These are phyloP conservation scores for Globisporangium apiculatum DNA, from an alignment of 352 stramenopile species.

Conservation along the genomic window DNA sequence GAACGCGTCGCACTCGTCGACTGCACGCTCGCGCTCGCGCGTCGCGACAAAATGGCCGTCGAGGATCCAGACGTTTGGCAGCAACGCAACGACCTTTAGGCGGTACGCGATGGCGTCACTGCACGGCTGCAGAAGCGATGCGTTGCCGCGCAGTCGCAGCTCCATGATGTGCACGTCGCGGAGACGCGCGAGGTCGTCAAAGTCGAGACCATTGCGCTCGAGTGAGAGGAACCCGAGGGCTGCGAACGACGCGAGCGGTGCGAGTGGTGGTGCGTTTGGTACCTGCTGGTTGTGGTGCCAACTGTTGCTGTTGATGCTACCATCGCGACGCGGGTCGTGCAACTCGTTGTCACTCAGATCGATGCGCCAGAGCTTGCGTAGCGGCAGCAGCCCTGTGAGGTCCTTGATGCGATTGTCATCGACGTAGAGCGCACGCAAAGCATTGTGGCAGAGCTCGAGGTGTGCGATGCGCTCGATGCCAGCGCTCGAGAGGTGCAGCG, in stretches of 20 bases:
- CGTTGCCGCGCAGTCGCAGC: constrained; percentile 33
- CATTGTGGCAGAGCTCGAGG: constrained; percentile 27
- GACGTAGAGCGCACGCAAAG: constrained; percentile 43
- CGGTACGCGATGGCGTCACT: constrained; percentile 19
- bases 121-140: constrained; percentile 17
- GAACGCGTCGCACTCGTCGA: constrained; percentile 35
- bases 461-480: constrained; percentile 44
- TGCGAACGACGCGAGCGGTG: constrained; percentile 33
- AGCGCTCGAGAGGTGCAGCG: constrained; percentile 44
- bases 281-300: not conserved
- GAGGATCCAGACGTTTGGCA: constrained; percentile 53
- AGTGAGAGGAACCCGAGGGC: constrained; percentile 49
- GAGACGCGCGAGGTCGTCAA: constrained; percentile 46
- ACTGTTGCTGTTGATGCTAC: not conserved
- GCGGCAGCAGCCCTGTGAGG: constrained; percentile 24
- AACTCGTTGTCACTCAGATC: constrained; percentile 49
- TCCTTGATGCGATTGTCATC: constrained; percentile 42
- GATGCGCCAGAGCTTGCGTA: constrained; percentile 43
- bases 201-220: constrained; percentile 37
- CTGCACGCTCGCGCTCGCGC: constrained; percentile 26
- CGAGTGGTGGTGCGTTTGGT: not conserved
- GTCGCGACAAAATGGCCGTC: constrained; percentile 51
- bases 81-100: constrained; percentile 34
- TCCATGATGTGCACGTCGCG: constrained; percentile 54
- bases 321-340: not conserved